A percentile compares a stretch with the other conserved stretches of the same genome.
phyloP scores from a whole-genome alignment of 2,329 filamentous ascomycete species.

The Penicillium sp. region DNA sequence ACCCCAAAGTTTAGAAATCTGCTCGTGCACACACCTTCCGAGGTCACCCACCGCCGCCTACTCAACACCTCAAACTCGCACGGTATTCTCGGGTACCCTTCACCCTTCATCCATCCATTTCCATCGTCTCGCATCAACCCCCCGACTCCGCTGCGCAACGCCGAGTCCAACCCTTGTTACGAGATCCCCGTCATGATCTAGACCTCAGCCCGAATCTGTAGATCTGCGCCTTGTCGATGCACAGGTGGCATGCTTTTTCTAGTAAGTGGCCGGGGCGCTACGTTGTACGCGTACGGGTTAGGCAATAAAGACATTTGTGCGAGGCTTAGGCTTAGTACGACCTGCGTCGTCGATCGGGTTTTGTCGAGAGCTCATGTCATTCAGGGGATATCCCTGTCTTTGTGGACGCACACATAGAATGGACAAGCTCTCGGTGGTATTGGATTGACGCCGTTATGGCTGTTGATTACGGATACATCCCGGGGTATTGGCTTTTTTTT shows the following conservation, averaged over 20 bases:
- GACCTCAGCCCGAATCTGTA: not conserved
- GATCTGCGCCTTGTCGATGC: not conserved
- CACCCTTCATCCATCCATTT: not conserved
- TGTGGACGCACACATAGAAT: not conserved
- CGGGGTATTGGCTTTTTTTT: not conserved
- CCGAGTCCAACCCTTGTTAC: not conserved
- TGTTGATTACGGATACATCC: not conserved
- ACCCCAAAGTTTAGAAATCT: not conserved
- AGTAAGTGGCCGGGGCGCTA: not conserved
- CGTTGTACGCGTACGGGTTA: not conserved
- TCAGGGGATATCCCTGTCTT: not conserved
- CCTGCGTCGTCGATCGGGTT: not conserved
- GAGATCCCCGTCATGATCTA: not conserved
- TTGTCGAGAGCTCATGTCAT: not conserved
- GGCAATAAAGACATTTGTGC: conserved; percentile 2
- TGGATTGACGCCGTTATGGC: not conserved
- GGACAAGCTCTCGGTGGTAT: not conserved
- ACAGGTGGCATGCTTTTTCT: not conserved
- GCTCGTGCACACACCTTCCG: not conserved
- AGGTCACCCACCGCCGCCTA: not conserved
- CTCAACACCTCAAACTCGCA: not conserved
- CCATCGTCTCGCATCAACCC: not conserved
- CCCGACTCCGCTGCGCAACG: not conserved
- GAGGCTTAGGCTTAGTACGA: not conserved
- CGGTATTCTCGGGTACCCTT: not conserved